Evolutionary conservation across 208 protist species (phyloP).

Genomic region (Entamoeba dispar): DNA sequence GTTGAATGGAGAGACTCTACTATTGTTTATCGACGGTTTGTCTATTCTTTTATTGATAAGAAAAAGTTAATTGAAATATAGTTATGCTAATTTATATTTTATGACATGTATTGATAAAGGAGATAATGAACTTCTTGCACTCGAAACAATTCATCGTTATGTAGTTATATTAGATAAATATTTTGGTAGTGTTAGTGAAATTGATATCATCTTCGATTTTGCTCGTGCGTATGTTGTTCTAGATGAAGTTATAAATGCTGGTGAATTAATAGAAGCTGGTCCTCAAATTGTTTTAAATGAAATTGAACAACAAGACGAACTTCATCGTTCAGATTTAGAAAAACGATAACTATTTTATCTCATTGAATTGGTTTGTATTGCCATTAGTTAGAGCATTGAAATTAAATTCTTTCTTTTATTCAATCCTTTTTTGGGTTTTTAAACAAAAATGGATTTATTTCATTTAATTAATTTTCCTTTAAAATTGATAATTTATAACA

Average conservation of each 20-base stretch:
- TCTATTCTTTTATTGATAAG: neutral
- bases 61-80: neutral
- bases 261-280: neutral
- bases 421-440: too few relatives aligned
- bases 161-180: slow-evolving; percentile 25
- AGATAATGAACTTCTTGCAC: slow-evolving; percentile 26
- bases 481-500: too few relatives aligned
- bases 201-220: slow-evolving; percentile 31
- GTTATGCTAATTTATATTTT: slow-evolving; percentile 26
- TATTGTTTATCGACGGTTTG: slow-evolving; percentile 12
- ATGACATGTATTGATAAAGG: slow-evolving; percentile 19
- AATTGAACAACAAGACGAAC: neutral
- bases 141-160: slow-evolving; percentile 25
- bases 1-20: slow-evolving; percentile 16
- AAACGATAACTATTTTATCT: neutral
- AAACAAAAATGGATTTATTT: too few relatives aligned
- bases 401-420: too few relatives aligned
- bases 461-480: too few relatives aligned
- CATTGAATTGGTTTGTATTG: too few relatives aligned
- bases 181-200: slow-evolving; percentile 25
- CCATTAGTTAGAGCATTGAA: too few relatives aligned
- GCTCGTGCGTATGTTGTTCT: neutral
- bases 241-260: neutral
- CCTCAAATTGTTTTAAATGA: neutral
- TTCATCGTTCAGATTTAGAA: neutral